Percentiles rank a stretch among this genome's conserved stretches.
Conservation (phyloP, 805 yeast species). For the Cyberlindnera xishuangbannaensis region DNA sequence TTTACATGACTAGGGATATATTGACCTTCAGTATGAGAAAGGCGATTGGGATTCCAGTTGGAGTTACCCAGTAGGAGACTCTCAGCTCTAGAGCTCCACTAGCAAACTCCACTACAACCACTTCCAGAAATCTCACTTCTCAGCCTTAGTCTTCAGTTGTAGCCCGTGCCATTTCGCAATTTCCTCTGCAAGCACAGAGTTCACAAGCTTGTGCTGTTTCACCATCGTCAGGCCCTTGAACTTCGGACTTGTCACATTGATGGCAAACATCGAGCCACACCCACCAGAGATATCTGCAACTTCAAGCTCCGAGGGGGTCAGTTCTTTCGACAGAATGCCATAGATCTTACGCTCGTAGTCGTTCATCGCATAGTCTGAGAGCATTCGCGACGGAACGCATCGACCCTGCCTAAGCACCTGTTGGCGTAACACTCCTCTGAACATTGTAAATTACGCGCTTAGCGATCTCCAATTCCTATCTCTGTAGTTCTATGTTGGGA, state of each 20-base stretch:
- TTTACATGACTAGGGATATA: slow-evolving; percentile 1
- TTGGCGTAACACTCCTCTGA: no score
- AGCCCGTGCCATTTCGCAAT: slow-evolving; percentile 92
- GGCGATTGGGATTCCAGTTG: no score
- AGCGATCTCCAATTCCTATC: no score
- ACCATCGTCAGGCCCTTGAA: slow-evolving; percentile 81
- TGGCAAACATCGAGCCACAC: slow-evolving; percentile 97
- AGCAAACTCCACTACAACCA: no score
- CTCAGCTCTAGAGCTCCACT: no score
- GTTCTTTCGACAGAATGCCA: slow-evolving; percentile 44
- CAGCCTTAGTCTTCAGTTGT: slow-evolving; percentile 70
- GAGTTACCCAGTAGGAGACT: no score
- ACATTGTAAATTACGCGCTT: no score
- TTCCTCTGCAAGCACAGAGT: slow-evolving; percentile 74
- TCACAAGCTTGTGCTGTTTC: slow-evolving; percentile 90
- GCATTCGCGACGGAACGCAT: no score
- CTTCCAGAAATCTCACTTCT: no score
- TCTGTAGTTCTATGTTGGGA: no score
- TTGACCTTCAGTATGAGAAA: no score
- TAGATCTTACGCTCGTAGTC: slow-evolving; percentile 63
- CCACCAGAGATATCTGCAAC: slow-evolving; percentile 91
- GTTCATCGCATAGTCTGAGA: slow-evolving; percentile 10
- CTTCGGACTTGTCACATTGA: slow-evolving; percentile 60
- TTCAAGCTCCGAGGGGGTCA: slow-evolving; percentile 55
- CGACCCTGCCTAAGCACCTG: no score